Evolutionary conservation across 352 stramenopile genomes (phyloP).

Genomic region (Globisporangium polare): DNA sequence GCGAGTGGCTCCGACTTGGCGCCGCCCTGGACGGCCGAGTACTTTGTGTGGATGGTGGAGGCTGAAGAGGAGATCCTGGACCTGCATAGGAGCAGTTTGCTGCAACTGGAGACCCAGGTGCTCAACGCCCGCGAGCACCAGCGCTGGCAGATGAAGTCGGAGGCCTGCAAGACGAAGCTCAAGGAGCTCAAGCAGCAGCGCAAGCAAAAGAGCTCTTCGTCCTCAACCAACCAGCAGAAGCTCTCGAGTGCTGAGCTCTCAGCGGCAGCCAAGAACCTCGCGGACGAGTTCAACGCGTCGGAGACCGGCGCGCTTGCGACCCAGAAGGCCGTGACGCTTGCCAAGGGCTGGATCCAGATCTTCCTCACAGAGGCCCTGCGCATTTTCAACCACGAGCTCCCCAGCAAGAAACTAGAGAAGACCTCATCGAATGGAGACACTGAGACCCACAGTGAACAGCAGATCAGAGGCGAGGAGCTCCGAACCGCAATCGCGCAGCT

Average conservation of each 20-base stretch:
- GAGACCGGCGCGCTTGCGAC: slow-evolving; percentile 33
- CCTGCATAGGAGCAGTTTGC: slow-evolving; percentile 35
- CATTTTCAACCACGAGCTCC: slow-evolving; percentile 27
- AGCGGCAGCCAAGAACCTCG: slow-evolving; percentile 37
- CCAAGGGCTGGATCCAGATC: slow-evolving; percentile 41
- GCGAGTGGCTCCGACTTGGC: slow-evolving; percentile 28
- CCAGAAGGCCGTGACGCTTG: slow-evolving; percentile 33
- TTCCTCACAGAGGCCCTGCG: slow-evolving; percentile 40
- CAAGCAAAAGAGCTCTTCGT: slow-evolving; percentile 18
- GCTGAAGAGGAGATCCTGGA: slow-evolving; percentile 48
- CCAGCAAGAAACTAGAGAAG: slow-evolving; percentile 15
- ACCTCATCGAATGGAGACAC: slow-evolving; percentile 15
- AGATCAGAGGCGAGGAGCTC: slow-evolving; percentile 10
- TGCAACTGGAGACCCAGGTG: slow-evolving; percentile 31
- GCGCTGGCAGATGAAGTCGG: slow-evolving; percentile 36
- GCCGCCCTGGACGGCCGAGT: slow-evolving; percentile 70
- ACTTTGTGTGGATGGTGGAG: slow-evolving; percentile 56
- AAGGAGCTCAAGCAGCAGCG: slow-evolving; percentile 43
- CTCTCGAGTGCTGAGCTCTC: slow-evolving; percentile 23
- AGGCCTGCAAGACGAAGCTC: slow-evolving; percentile 45
- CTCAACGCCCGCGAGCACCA: slow-evolving; percentile 32
- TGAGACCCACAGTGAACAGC: not conserved
- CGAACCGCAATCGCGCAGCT: slow-evolving; percentile 25
- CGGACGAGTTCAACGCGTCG: slow-evolving; percentile 47
- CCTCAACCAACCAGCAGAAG: not conserved